phyloP scores from a whole-genome alignment of 129 eudicot species.

The Helianthus tuberosus region DNA sequence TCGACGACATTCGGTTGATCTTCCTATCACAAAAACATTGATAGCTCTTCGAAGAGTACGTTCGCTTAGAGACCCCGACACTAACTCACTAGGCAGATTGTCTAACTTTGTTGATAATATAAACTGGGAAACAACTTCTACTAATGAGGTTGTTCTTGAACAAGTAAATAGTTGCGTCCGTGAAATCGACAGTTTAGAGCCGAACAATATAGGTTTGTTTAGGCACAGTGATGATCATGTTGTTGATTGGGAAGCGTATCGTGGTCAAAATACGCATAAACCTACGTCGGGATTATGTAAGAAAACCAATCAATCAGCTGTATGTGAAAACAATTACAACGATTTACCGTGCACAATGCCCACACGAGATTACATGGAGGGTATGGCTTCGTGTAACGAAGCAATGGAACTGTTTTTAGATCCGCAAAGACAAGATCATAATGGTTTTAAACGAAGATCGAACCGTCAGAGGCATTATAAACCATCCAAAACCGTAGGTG shows the following conservation, averaged over 20 bases:
- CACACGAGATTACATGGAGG: slow-evolving; percentile 54
- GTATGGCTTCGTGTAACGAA: slow-evolving; percentile 64
- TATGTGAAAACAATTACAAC: slow-evolving; percentile 41
- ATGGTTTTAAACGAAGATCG: slow-evolving; percentile 39
- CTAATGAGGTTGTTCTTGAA: slow-evolving; percentile 61
- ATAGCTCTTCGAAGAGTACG: slow-evolving; percentile 94
- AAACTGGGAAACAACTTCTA: slow-evolving; percentile 84
- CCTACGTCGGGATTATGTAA: slow-evolving; percentile 28
- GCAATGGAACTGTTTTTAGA: slow-evolving; percentile 44
- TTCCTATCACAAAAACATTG: slow-evolving; percentile 78
- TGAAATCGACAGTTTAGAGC: slow-evolving; percentile 24
- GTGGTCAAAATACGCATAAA: slow-evolving; percentile 36
- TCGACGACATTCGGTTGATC: slow-evolving; percentile 87
- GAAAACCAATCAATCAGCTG: slow-evolving; percentile 33
- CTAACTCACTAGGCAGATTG: slow-evolving; percentile 74
- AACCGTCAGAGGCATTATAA: slow-evolving; percentile 33
- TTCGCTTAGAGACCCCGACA: slow-evolving; percentile 94
- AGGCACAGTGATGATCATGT: slow-evolving; percentile 38
- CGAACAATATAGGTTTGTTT: slow-evolving; percentile 36
- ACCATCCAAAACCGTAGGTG: slow-evolving; percentile 48
- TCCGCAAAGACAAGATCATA: slow-evolving; percentile 34
- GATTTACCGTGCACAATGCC: slow-evolving; percentile 53
- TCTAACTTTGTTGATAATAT: slow-evolving; percentile 61
- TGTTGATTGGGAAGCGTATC: slow-evolving; percentile 39
- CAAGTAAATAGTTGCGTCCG: slow-evolving; percentile 36